Evolutionary conservation across 2,329 filamentous ascomycete genomes (phyloP).

Genomic region (Chaetomium globosum): DNA sequence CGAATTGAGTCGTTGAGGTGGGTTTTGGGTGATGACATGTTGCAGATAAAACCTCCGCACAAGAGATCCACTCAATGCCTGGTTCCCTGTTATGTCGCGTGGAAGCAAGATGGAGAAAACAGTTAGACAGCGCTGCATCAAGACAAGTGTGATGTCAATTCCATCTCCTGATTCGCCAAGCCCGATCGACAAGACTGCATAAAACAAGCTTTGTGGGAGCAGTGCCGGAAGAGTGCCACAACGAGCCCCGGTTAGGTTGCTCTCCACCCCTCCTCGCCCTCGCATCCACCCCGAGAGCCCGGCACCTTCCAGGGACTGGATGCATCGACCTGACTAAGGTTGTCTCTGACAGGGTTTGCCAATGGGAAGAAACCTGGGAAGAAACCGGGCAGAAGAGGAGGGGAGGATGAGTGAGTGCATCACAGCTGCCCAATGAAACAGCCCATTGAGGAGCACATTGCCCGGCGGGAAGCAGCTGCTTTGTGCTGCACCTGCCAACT

Average conservation of each 20-base stretch:
- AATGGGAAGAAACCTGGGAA: neutral
- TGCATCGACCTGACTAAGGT: neutral
- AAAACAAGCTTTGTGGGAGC: conserved; percentile 21
- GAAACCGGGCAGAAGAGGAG: neutral
- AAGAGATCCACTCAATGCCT: too few relatives aligned
- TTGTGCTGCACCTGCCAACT: conserved; percentile 11
- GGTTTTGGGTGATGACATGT: too few relatives aligned
- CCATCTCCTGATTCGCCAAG: conserved; percentile 1
- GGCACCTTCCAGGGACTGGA: neutral
- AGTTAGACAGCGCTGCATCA: neutral
- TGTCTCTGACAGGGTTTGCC: neutral
- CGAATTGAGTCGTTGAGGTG: too few relatives aligned
- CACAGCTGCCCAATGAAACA: conserved; percentile 2
- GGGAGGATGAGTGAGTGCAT: neutral
- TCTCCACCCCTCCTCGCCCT: neutral
- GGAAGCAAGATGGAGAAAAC: neutral
- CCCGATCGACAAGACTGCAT: conserved; percentile 7
- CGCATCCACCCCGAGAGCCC: neutral
- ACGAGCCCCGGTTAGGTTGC: neutral
- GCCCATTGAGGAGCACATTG: neutral
- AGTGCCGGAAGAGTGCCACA: neutral
- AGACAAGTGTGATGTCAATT: too few relatives aligned
- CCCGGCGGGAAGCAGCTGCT: conserved; percentile 6
- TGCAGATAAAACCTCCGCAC: too few relatives aligned
- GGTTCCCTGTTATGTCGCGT: too few relatives aligned